phyloP scores from a whole-genome alignment of 129 eudicot genomes.

The Ambrosia artemisiifolia region DNA sequence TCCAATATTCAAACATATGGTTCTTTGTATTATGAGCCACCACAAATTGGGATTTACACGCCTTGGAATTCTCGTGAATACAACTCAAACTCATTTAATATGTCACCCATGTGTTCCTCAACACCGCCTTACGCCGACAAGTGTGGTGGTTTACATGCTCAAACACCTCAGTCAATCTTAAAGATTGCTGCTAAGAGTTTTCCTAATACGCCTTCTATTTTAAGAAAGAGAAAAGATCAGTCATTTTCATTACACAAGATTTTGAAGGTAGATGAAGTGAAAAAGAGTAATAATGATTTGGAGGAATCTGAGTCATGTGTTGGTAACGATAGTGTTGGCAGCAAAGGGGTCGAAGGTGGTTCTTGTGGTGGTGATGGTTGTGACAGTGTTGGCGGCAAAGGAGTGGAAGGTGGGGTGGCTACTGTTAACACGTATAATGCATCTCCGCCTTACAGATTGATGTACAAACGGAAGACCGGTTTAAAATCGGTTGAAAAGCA shows the following conservation, averaged over 20 bases:
- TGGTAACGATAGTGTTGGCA: not conserved
- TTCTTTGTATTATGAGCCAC: constrained; percentile 76
- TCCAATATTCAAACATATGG: constrained; percentile 45
- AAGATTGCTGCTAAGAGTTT: constrained; percentile 86
- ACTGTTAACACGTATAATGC: constrained; percentile 47
- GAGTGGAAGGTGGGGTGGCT: constrained; percentile 14
- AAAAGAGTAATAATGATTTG: constrained; percentile 18
- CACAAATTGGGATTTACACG: constrained; percentile 36
- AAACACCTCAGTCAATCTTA: constrained; percentile 73
- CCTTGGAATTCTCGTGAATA: constrained; percentile 41
- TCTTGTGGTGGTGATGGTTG: constrained; percentile 15
- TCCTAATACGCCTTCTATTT: constrained; percentile 82
- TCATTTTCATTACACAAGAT: constrained; percentile 30
- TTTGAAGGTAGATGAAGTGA: constrained; percentile 32
- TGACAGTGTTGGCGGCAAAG: constrained; percentile 11
- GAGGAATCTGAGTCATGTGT: constrained; percentile 33
- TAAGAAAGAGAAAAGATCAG: constrained; percentile 65
- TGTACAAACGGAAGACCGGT: constrained; percentile 56
- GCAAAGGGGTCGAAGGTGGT: too few relatives aligned
- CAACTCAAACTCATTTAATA: constrained; percentile 22
- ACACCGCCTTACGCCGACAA: constrained; percentile 68
- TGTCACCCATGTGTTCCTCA: constrained; percentile 40
- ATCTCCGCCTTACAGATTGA: constrained; percentile 83
- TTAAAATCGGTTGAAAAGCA: constrained; percentile 78
- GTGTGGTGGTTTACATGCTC: constrained; percentile 33